Base-by-base conservation (phyloP, 345 rosid species). In the Brassica carinata region DNA sequence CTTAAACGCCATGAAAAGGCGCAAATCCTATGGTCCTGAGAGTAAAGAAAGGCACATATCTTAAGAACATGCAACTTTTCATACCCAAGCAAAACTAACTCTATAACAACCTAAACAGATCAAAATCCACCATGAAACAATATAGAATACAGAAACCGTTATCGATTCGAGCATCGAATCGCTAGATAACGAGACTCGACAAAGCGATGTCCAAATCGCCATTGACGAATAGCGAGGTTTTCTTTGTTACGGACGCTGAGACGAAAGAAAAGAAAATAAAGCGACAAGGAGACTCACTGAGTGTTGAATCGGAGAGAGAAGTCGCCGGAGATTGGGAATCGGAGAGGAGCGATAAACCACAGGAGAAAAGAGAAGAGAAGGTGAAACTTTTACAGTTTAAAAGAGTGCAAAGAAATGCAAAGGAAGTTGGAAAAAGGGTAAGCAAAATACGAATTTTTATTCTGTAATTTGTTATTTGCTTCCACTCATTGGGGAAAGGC, bases 251-350 rank as follows among this genome's bases (percentile, higher is more conserved):
- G 2, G 38, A 27, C n/a, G 19, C 26, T 69, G 59, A 45, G 61
- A 29, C 19, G 8, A 26, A 13, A 69, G 3, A 23, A 2, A 15
- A 58, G 8, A 18, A 13, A 57, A 27, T 9, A 11, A 58, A 27
- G 48, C 62, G 34, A 77, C 30, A 40, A 18, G 64, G 17, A 69
- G 19, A 43, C 64, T 69, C 7, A 62, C 74, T 5, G 30, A 15
- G 51, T 2, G 33, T 18, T 10, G 31, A 29, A 73, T 10, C 43
- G 29, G 30, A 74, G 80, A 62, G 80, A 62, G 62, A 62, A 45
- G 5, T 61, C 64, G 38, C 69, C 75, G 75, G 69, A 43, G 64
- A 69, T 5, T 13, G 23, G 23, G 13, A 69, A 31, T 77, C 55
- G 15, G 53, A 65, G 64, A 19, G 3, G 48, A 74, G 43, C 5